Conservation (phyloP, 441 rosid species). For the Arabidopsis hybrid region DNA sequence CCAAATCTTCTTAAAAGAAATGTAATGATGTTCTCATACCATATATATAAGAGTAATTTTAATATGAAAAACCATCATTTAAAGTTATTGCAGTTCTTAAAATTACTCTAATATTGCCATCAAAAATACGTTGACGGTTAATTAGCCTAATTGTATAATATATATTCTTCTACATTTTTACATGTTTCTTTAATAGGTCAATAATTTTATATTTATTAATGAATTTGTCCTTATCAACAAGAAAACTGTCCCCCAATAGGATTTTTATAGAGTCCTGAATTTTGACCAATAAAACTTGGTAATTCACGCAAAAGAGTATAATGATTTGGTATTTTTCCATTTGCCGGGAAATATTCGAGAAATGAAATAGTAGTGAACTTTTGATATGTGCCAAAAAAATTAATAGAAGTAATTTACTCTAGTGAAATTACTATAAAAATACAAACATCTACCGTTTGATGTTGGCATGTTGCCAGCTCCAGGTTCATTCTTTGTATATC, state of each 20-base stretch:
- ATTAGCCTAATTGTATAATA: background rate
- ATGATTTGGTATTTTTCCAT: background rate
- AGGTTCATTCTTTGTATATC: background rate
- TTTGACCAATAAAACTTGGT: conserved; percentile 26
- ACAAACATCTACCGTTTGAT: background rate
- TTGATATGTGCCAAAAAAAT: background rate
- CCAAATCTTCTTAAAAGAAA: background rate
- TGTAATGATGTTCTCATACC: too few species aligned
- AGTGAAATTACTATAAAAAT: conserved; percentile 4
- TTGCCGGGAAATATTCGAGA: background rate
- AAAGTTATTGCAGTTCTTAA: background rate
- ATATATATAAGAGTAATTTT: too few species aligned
- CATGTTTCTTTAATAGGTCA: conserved; percentile 2
- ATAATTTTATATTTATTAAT: background rate
- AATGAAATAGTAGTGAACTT: background rate
- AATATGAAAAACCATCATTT: too few species aligned
- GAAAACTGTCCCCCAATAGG: background rate
- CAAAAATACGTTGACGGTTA: background rate
- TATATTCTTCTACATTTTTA: background rate
- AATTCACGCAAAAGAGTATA: background rate
- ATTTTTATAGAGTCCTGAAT: background rate
- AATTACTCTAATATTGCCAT: background rate
- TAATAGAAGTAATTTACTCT: background rate
- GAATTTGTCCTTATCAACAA: background rate
- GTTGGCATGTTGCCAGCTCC: conserved; percentile 1